Evolutionary conservation across 2,329 filamentous ascomycete species (phyloP).

Genomic region (Ophiostoma australiae): DNA sequence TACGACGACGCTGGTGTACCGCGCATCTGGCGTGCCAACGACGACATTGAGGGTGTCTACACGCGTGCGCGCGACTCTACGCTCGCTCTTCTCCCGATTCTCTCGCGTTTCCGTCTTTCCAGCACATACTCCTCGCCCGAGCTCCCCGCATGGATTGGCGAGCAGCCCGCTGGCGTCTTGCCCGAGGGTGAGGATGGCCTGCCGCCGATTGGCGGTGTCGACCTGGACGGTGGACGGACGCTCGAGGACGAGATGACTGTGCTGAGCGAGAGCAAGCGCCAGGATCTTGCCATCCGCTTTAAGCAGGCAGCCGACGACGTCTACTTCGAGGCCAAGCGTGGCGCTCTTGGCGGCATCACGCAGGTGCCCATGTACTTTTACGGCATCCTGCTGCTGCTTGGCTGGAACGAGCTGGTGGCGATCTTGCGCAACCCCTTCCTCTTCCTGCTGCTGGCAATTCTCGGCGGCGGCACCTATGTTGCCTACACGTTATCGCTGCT

Average conservation of each 20-base stretch:
- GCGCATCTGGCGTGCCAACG: conserved; percentile 90
- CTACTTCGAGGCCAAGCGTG: conserved; percentile 95
- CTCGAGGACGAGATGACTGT: conserved; percentile 95
- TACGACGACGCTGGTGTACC: conserved; percentile 95
- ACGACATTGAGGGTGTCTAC: conserved; percentile 95
- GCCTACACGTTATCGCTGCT: conserved; percentile 93
- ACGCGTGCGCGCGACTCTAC: conserved; percentile 90
- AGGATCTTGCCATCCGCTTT: conserved; percentile 89
- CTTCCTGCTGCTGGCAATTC: conserved; percentile 69
- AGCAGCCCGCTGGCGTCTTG: conserved; percentile 67
- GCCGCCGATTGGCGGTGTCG: conserved; percentile 81
- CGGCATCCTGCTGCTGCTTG: conserved; percentile 76
- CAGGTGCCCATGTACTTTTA: conserved; percentile 96
- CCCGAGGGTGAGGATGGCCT: conserved; percentile 87
- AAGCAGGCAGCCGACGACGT: conserved; percentile 98
- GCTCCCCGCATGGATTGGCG: conserved; percentile 78
- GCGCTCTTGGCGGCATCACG: conserved; percentile 89
- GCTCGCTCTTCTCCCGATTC: conserved; percentile 79
- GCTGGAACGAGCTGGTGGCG: conserved; percentile 98
- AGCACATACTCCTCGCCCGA: conserved; percentile 72
- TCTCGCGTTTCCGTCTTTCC: conserved; percentile 76
- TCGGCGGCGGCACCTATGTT: conserved; percentile 73
- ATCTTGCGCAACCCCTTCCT: conserved; percentile 34
- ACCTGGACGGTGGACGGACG: conserved; percentile 90
- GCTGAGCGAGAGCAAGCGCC: conserved; percentile 81